A percentile compares a stretch with the other conserved stretches of the same genome.
phyloP scores from a whole-genome alignment of 2,329 filamentous ascomycete genomes.

The Aspergillus sp. region DNA sequence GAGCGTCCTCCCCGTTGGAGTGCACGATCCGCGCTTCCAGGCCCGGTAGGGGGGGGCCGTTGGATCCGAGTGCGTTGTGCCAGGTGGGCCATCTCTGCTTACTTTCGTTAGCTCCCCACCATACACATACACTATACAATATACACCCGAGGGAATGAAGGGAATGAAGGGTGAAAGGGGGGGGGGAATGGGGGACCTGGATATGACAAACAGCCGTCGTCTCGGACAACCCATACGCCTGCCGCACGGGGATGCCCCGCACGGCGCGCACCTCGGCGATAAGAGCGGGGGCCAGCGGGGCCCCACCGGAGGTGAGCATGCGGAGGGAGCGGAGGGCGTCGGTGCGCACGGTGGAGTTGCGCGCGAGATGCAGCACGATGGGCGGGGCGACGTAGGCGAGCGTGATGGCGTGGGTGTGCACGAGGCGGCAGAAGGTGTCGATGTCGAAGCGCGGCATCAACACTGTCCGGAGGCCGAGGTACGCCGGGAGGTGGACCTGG shows the following conservation, averaged over 20 bases:
- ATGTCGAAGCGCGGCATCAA: slow-evolving; percentile 18
- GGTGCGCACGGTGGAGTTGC: slow-evolving; percentile 9
- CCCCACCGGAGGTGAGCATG: slow-evolving; percentile 21
- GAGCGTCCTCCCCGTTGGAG: too few species aligned
- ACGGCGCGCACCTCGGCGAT: slow-evolving; percentile 13
- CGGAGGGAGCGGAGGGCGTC: slow-evolving; percentile 16
- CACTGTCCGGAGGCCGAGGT: slow-evolving; percentile 11
- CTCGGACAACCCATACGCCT: slow-evolving; percentile 21
- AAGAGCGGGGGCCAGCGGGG: slow-evolving; percentile 15
- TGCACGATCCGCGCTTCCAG: slow-evolving; percentile 11
- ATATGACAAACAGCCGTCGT: slow-evolving; percentile 14
- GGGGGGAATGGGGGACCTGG: slow-evolving; percentile 7
- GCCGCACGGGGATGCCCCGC: slow-evolving; percentile 12
- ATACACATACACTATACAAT: too few species aligned
- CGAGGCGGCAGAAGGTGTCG: slow-evolving; percentile 5
- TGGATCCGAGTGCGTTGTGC: slow-evolving; percentile 13
- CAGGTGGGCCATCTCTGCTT: slow-evolving; percentile 17
- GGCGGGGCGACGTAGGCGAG: slow-evolving; percentile 18
- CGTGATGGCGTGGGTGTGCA: slow-evolving; percentile 13
- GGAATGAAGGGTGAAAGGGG: not conserved
- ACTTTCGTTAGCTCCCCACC: not conserved
- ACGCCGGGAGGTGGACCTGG: slow-evolving; percentile 15
- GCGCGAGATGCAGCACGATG: slow-evolving; percentile 17
- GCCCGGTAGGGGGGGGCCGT: slow-evolving; percentile 14
- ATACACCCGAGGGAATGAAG: too few species aligned